phyloP scores from a whole-genome alignment of 306 rosid species.

The Quercus cerris region DNA sequence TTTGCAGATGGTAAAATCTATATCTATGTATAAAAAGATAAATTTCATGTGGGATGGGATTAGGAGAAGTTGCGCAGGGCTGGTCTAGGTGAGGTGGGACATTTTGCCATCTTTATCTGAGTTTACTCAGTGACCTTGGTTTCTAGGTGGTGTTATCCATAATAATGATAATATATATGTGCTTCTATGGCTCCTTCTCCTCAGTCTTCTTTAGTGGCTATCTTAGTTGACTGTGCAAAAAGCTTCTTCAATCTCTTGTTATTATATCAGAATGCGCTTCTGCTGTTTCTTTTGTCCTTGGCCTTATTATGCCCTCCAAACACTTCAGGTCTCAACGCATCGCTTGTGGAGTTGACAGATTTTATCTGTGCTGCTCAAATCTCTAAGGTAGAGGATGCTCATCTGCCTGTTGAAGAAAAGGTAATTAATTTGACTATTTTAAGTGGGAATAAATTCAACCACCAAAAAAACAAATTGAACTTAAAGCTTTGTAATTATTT shows the following conservation, averaged over 20 bases:
- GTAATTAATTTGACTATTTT: constrained; percentile 35
- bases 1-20: no score
- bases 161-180: neutral
- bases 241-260: neutral
- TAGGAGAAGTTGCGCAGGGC: neutral
- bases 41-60: no score
- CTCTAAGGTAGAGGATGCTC: constrained; percentile 62
- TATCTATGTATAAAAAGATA: no score
- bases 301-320: constrained; percentile 25
- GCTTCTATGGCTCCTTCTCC: neutral
- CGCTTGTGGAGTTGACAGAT: constrained; percentile 69
- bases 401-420: constrained; percentile 55
- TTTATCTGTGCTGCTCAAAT: constrained; percentile 78
- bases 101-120: neutral
- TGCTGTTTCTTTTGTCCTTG: constrained; percentile 3
- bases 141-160: neutral
- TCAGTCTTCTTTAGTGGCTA: neutral
- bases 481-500: neutral
- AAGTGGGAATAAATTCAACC: neutral
- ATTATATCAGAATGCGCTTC: neutral
- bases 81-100: neutral
- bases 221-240: neutral
- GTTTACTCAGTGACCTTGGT: neutral
- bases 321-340: constrained; percentile 52
- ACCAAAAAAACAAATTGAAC: neutral